Base-by-base conservation (phyloP, 495 filamentous ascomycete genomes). In the Aspergillus haitiensis region DNA sequence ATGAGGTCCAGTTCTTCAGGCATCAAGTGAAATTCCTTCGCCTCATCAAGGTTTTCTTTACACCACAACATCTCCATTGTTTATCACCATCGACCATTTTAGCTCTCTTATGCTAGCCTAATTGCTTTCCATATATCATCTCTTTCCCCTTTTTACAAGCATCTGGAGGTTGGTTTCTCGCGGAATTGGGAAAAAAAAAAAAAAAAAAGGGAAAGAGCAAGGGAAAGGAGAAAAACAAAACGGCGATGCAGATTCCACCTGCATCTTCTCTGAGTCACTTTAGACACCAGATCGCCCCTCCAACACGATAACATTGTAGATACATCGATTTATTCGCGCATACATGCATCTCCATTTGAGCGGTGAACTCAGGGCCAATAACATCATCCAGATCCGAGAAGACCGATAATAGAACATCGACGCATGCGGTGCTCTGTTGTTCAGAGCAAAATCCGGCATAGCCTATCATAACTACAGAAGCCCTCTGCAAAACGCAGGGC, bases 281-380 rank as follows among this genome's bases (percentile, higher is more conserved):
- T 15, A 7, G 15, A 21, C 44, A 18, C 27, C 44, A 9, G 44
- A 47, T 47, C 44, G 44, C 15, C 2, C 6, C n/a, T 10, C 9
- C 5, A 47, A 3, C 15, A 27, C 21, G 21, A 27, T 27, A 27
- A 27, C 21, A 27, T 27, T 27, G 21, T 27, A 27, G 21, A 27
- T 27, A 27, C 21, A 47, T 21, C 12, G 21, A 34, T 51, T 13
- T 33, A 54, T 36, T 21, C 15, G 21, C 37, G 34, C 52, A 51
- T 11, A 12, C 48, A 40, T 4, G 5, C 11, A 18, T 33, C 13
- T 32, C 33, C 15, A 54, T 8, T 42, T 11, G 52, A 54, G 52
- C 52, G 52, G 52, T 54, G 52, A 54, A 42, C 36, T 54, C 36
- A 9, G 42, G 9, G 35, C 52, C 37, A 54, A 54, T 54, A 35